Conservation (phyloP, 2,329 filamentous ascomycete genomes). For the Xylaria sp. region DNA sequence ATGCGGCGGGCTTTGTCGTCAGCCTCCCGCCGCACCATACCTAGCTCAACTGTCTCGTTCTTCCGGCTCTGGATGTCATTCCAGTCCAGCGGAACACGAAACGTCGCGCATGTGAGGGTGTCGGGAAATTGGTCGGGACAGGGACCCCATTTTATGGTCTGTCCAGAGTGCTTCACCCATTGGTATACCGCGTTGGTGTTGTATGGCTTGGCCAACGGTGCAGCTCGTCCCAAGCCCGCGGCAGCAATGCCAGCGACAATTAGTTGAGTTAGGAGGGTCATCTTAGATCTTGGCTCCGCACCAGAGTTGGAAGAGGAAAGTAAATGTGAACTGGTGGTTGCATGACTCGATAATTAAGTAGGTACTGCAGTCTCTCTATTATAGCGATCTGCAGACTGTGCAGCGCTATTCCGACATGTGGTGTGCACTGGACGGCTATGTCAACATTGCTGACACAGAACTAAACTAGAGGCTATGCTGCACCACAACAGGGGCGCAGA, state of each 20-base stretch:
- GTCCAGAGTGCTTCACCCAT: constrained; percentile 29
- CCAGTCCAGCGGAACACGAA: constrained; percentile 46
- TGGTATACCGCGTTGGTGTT: constrained; percentile 7
- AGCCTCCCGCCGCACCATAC: constrained; percentile 44
- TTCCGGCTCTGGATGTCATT: constrained; percentile 17
- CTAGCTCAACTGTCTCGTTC: constrained; percentile 45
- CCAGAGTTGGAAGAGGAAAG: background rate
- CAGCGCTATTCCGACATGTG: too few species aligned
- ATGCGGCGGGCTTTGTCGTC: constrained; percentile 43
- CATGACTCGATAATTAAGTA: background rate
- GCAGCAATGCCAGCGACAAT: constrained; percentile 20
- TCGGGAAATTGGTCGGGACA: constrained; percentile 30
- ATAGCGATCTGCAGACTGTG: background rate
- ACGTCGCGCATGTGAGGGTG: constrained; percentile 45
- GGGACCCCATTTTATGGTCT: constrained; percentile 36
- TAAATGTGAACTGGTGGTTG: background rate
- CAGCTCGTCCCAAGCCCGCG: constrained; percentile 27
- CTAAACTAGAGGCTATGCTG: background rate
- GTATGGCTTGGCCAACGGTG: constrained; percentile 5
- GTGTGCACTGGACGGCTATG: background rate
- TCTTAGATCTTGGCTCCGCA: background rate
- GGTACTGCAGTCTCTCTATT: background rate
- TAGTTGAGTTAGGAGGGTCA: constrained; percentile 22
- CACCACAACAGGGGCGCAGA: background rate
- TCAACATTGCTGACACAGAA: constrained; percentile 2